Conservation (phyloP, 176 grass and related monocot species). For the Hordeum vulgare region MorexV3_pseudomolecules_assembly NC_058521.1:500119724-500120223, state of each 20-base stretch:
- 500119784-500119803: conserved; percentile 13
- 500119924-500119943: too few species aligned
- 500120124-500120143: too few species aligned
- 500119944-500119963: background rate
- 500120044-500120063: background rate
- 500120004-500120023: background rate
- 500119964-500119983: background rate
- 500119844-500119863: conserved; percentile 23
- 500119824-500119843: background rate
- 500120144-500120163: background rate
- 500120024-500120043: background rate
- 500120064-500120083: too few species aligned
- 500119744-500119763: conserved; percentile 16
- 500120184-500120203: background rate
- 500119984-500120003: background rate
- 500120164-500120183: background rate
- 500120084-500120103: too few species aligned
- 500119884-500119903: conserved; percentile 13
- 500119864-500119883: conserved; percentile 18
- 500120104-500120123: too few species aligned
- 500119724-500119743: conserved; percentile 25
- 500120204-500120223: too few species aligned
- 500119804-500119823: background rate
- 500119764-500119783: background rate
- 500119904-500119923: background rate